Conservation (phyloP, 1,139 yeast genomes). For the Protomyces arabidopsidicola region DNA sequence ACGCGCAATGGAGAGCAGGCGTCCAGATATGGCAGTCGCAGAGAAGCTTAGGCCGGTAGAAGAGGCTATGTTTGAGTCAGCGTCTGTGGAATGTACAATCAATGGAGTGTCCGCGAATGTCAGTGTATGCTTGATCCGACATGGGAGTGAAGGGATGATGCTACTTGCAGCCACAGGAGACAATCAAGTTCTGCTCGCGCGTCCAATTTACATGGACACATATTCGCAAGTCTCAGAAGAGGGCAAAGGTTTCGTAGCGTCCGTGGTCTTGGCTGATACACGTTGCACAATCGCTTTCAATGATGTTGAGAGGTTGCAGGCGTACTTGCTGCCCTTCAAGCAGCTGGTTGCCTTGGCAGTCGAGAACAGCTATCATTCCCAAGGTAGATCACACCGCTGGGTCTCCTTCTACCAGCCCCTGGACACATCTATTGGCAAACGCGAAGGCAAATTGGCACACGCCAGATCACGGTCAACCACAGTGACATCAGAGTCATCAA, state of each 20-base stretch:
- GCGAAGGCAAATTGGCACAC: not conserved
- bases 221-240: not conserved
- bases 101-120: not conserved
- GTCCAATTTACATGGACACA: not conserved
- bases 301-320: not conserved
- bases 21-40: too few relatives aligned
- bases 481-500: not conserved
- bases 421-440: not conserved
- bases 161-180: not conserved
- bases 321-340: constrained; percentile 5
- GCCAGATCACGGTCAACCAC: not conserved
- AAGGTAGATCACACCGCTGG: constrained; percentile 17
- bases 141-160: not conserved
- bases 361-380: not conserved
- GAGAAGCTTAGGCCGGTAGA: too few relatives aligned
- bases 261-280: not conserved
- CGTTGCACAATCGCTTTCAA: not conserved
- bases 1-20: too few relatives aligned
- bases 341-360: constrained; percentile 5
- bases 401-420: not conserved
- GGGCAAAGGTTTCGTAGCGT: not conserved
- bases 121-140: not conserved
- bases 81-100: too few relatives aligned
- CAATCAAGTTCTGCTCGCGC: not conserved
- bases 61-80: too few relatives aligned